Conservation (phyloP, 352 stramenopile genomes). For the Aphanomyces invadans region DNA sequence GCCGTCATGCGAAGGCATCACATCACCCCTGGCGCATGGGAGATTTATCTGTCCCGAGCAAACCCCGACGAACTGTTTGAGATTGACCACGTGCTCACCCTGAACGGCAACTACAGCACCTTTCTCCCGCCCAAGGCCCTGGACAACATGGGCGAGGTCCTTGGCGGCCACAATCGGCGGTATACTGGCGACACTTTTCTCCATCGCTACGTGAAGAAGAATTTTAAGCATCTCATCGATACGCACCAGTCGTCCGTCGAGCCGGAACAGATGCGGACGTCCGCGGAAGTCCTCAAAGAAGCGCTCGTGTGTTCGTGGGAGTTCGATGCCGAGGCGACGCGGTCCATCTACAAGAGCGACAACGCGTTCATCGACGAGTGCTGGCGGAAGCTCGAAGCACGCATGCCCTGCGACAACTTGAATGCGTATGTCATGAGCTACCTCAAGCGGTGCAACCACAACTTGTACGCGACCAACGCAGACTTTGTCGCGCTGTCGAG, state of each 20-base stretch:
- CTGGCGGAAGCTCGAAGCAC: constrained; percentile 65
- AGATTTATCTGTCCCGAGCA: constrained; percentile 65
- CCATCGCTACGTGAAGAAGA: constrained; percentile 73
- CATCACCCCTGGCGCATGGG: constrained; percentile 70
- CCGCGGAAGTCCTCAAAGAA: constrained; percentile 46
- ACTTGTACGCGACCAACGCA: constrained; percentile 3
- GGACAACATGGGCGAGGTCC: constrained; percentile 43
- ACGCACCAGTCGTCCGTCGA: constrained; percentile 12
- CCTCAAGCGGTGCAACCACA: constrained; percentile 21
- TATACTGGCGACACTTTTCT: constrained; percentile 64
- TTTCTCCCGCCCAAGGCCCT: constrained; percentile 68
- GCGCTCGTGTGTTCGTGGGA: constrained; percentile 82
- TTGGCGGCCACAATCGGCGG: constrained; percentile 29
- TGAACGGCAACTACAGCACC: constrained; percentile 70
- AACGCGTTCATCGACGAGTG: constrained; percentile 68
- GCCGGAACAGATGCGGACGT: constrained; percentile 15
- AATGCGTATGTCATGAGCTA: constrained; percentile 22
- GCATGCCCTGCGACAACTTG: constrained; percentile 20
- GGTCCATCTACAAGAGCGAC: constrained; percentile 71
- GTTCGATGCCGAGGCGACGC: constrained; percentile 51
- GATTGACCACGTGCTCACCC: constrained; percentile 47
- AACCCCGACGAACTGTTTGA: constrained; percentile 61
- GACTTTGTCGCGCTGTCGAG: constrained; percentile 1
- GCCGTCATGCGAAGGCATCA: constrained; percentile 71
- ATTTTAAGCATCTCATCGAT: constrained; percentile 27